These are phyloP conservation scores for Arthroderma sp. DNA, from an alignment of 2,329 filamentous ascomycete genomes.

Conservation along the genomic window DNA sequence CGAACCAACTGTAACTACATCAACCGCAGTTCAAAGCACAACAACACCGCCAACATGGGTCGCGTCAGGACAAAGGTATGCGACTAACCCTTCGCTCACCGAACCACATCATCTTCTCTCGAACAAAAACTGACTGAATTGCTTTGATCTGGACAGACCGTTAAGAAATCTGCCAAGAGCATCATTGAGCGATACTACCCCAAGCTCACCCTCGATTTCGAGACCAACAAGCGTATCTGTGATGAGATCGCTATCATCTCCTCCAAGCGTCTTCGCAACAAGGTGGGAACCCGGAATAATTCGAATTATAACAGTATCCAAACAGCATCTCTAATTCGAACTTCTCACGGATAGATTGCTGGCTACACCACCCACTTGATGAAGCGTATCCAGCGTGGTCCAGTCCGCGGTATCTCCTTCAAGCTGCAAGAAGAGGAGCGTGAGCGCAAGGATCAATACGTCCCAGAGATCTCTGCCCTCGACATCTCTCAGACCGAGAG, in stretches of 20 bases:
- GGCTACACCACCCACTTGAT: conserved; percentile 98
- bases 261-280: conserved; percentile 98
- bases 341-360: conserved; percentile 55
- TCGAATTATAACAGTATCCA: neutral
- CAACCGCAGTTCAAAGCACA: conserved; percentile 6
- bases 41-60: conserved; percentile 18
- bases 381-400: conserved; percentile 99
- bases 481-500: conserved; percentile 93
- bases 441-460: conserved; percentile 99
- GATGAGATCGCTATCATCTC: conserved; percentile 99
- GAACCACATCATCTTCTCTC: neutral
- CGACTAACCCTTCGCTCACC: conserved; percentile 1
- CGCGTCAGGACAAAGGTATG: conserved; percentile 20
- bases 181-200: conserved; percentile 99
- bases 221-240: conserved; percentile 99
- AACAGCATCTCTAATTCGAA: neutral
- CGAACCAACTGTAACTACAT: neutral
- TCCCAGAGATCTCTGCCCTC: conserved; percentile 95
- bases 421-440: conserved; percentile 99
- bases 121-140: conserved; percentile 6
- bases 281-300: conserved; percentile 45
- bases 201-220: conserved; percentile 97
- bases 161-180: conserved; percentile 92
- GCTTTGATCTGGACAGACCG: conserved; percentile 39
- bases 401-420: conserved; percentile 99